Evolutionary conservation across 75 land plant species (phyloP).

Genomic region (Gnetum montanum): DNA sequence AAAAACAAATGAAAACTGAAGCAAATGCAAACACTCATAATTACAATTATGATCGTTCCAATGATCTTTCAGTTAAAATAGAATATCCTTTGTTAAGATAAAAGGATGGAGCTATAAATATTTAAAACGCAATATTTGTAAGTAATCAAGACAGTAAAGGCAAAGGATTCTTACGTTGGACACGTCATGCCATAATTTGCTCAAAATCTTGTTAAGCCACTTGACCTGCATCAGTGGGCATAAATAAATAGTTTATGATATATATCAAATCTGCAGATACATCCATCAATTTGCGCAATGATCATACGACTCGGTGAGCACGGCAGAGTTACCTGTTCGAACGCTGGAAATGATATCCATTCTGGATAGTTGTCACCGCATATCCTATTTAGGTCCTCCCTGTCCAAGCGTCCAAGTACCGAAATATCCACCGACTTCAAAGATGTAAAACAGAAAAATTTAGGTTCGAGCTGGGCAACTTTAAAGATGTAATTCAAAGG

Average conservation of each 20-base stretch:
- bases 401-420: conserved; percentile 42
- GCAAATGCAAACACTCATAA: too few species aligned
- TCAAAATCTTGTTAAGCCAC: conserved; percentile 85
- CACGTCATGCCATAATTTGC: conserved; percentile 91
- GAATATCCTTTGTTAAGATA: too few species aligned
- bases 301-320: too few species aligned
- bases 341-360: conserved; percentile 78
- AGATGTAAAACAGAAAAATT: conserved; percentile 15
- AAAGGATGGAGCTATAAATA: too few species aligned
- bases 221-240: conserved; percentile 56
- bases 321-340: conserved; percentile 51
- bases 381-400: conserved; percentile 68
- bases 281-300: too few species aligned
- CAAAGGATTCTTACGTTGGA: conserved; percentile 51
- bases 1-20: too few species aligned
- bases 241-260: background rate
- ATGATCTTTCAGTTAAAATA: too few species aligned
- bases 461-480: too few species aligned
- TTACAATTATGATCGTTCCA: too few species aligned
- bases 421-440: conserved; percentile 62
- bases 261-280: too few species aligned
- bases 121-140: too few species aligned
- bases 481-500: too few species aligned
- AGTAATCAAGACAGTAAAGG: background rate
- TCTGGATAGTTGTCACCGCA: conserved; percentile 65